Evolutionary conservation across 768 basidiomycete species (phyloP).

Genomic region (Ramaria sp.): DNA sequence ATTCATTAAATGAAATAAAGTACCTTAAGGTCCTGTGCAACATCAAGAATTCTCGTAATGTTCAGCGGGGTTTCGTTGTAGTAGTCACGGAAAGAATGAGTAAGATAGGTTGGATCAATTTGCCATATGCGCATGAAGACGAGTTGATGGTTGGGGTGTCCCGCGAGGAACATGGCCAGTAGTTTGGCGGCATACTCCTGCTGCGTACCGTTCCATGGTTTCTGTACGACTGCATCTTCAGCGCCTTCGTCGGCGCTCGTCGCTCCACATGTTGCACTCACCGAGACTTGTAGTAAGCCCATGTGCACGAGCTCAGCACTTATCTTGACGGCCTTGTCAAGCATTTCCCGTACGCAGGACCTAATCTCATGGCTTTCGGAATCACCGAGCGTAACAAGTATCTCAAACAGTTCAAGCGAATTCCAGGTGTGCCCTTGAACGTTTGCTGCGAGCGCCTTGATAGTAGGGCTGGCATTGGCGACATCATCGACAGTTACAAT

Average conservation of each 20-base stretch:
- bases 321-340: constrained; percentile 89
- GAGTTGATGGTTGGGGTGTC: constrained; percentile 90
- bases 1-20: constrained; percentile 13
- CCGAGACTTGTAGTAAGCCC: constrained; percentile 83
- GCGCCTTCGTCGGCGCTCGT: background rate
- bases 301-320: constrained; percentile 92
- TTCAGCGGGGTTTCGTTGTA: constrained; percentile 89
- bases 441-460: constrained; percentile 81
- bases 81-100: constrained; percentile 82
- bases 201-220: constrained; percentile 81
- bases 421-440: constrained; percentile 95
- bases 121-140: constrained; percentile 98
- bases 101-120: constrained; percentile 75
- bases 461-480: constrained; percentile 75
- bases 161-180: constrained; percentile 80
- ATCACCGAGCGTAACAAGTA: constrained; percentile 70
- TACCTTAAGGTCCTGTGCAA: constrained; percentile 91
- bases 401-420: constrained; percentile 80
- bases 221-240: constrained; percentile 34
- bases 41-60: constrained; percentile 88
- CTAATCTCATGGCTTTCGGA: constrained; percentile 63
- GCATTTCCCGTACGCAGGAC: constrained; percentile 74
- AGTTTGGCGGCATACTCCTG: constrained; percentile 80
- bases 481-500: constrained; percentile 88
- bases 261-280: constrained; percentile 31